Evolutionary conservation across 257 asterid genomes (phyloP), one percentile per base, ranked within the genome.

Genomic region (Solanum corneliomulleri): DNA sequence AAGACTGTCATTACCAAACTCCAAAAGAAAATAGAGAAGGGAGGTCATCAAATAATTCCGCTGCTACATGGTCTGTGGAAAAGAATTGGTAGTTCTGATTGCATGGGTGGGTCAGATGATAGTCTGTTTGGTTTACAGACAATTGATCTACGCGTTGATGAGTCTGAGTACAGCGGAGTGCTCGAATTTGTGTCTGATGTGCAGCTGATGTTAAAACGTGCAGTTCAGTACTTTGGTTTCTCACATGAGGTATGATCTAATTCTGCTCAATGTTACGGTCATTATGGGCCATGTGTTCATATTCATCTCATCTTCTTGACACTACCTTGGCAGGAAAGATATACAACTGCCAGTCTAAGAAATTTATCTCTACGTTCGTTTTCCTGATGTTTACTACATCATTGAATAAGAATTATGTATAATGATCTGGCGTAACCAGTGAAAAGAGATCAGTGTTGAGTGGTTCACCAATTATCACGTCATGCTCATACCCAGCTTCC

Each of bases 11-110:
- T 94, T 77, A 93, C 91, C 88, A 95, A 92, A 94, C 97, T 97
- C 88, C 99, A 95, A 85, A 95, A 95, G 91, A 94, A 96, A 93
- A 93, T 95, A 88, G 95, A 92, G 87, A 91, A 91, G 85, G 99
- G 94, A 90, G 99, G 99, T 56, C 94, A 92, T 85, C 96, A 93
- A 90, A 97, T 96, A 85, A 90, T 96, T 88, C 99, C 99, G 23
- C 87, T 90, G 93, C 94, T 97, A 83, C 94, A 95, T 84, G 98
- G 94, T 86, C 95, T 96, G 83, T 97, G 99, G 99, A 96, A 92
- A 92, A 95, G 94, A 91, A 92, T 92, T 39, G 98, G 92, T 83
- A 92, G 90, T 91, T 91, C 98, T 74, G 88, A 92, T 86, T 91
- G 85, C 37, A 70, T 89, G 85, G 91, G 91, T 87, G 92, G 92